These are phyloP conservation scores for Fonsecaea pedrosoi DNA, from an alignment of 2,329 filamentous ascomycete species.

Conservation along the genomic window DNA sequence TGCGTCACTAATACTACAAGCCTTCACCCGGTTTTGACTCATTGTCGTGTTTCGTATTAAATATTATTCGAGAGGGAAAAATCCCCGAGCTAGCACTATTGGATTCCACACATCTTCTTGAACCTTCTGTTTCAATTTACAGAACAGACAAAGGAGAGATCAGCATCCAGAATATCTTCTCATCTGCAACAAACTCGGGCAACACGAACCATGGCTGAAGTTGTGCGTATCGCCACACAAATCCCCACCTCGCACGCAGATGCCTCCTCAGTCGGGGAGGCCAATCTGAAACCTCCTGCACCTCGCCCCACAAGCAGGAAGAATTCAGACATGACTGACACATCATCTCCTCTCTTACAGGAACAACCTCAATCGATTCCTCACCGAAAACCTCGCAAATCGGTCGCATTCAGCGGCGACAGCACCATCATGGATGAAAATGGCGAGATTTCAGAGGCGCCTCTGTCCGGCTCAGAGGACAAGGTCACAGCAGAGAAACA, in stretches of 20 bases:
- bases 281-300: conserved; percentile 35
- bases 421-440: conserved; percentile 87
- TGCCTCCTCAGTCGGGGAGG: conserved; percentile 20
- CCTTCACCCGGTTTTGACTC: conserved; percentile 29
- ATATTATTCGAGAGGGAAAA: not conserved
- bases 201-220: conserved; percentile 39
- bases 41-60: conserved; percentile 14
- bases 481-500: conserved; percentile 85
- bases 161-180: not conserved
- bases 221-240: conserved; percentile 38
- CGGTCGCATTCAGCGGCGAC: conserved; percentile 90
- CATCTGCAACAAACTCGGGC: conserved; percentile 1
- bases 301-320: conserved; percentile 30
- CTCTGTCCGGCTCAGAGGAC: conserved; percentile 67
- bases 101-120: conserved; percentile 19
- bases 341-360: conserved; percentile 28
- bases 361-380: conserved; percentile 35
- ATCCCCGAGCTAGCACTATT: not conserved
- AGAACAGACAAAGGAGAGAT: conserved; percentile 10
- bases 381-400: conserved; percentile 82
- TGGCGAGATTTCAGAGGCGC: conserved; percentile 78
- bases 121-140: conserved; percentile 20
- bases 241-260: conserved; percentile 32
- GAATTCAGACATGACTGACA: conserved; percentile 24
- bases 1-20: conserved; percentile 12